Conservation (phyloP, 208 protist species). For the Acanthamoeba castellanii region DNA sequence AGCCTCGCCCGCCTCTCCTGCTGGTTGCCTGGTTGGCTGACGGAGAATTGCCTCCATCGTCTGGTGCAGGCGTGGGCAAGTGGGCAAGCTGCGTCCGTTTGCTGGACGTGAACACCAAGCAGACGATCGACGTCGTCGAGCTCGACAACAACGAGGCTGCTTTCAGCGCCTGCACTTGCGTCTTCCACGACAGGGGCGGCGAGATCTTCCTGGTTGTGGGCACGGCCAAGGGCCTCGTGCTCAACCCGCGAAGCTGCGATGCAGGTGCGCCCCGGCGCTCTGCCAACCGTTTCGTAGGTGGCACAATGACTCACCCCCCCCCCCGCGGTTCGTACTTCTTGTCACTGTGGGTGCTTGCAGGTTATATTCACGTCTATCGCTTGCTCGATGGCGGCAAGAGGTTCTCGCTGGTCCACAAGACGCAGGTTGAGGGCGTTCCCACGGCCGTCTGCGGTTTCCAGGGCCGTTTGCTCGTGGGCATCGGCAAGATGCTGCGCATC, state of each 20-base stretch:
- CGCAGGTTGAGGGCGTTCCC: slow-evolving; percentile 89
- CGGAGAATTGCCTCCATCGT: background rate
- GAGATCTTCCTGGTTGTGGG: slow-evolving; percentile 89
- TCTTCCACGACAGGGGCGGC: slow-evolving; percentile 81
- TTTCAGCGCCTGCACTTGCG: slow-evolving; percentile 81
- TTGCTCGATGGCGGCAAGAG: slow-evolving; percentile 46
- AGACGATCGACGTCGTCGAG: slow-evolving; percentile 83
- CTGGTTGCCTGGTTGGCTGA: background rate
- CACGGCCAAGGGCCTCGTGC: slow-evolving; percentile 80
- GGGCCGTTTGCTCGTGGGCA: slow-evolving; percentile 88
- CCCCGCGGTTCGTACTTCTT: background rate
- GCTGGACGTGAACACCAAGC: slow-evolving; percentile 83
- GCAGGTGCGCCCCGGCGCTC: background rate
- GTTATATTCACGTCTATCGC: slow-evolving; percentile 85
- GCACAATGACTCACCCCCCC: background rate
- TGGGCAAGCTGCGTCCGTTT: slow-evolving; percentile 91
- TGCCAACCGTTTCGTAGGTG: background rate
- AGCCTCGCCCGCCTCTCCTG: background rate
- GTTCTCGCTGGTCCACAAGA: slow-evolving; percentile 87
- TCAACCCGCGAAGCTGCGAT: slow-evolving; percentile 78
- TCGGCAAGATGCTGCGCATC: slow-evolving; percentile 89
- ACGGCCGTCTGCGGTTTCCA: slow-evolving; percentile 89
- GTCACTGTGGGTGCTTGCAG: background rate
- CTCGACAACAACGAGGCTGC: slow-evolving; percentile 91
- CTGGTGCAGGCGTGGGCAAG: slow-evolving; percentile 70